Conservation (phyloP, 1,284 basidiomycete genomes). For the Pseudozyma thailandica region DNA sequence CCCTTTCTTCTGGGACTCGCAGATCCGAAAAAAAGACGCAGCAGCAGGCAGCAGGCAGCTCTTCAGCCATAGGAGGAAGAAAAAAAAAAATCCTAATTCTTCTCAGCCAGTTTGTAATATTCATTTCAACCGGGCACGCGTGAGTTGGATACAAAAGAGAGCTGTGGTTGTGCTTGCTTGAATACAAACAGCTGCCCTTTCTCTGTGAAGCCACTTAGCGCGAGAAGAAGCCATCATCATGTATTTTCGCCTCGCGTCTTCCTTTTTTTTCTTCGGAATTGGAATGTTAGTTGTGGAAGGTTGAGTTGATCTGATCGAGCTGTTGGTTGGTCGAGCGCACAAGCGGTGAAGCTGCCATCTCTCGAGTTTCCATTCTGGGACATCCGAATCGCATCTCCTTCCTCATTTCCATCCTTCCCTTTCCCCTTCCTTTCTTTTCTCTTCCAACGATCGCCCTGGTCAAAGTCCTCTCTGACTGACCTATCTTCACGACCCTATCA, state of each 20-base stretch:
- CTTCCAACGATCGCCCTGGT: neutral
- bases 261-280: neutral
- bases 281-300: constrained; percentile 3
- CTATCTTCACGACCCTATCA: neutral
- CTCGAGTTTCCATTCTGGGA: neutral
- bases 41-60: neutral
- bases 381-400: neutral
- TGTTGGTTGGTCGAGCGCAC: neutral
- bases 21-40: neutral
- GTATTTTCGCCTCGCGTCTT: neutral
- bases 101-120: constrained; percentile 10
- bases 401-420: neutral
- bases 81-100: constrained; percentile 13
- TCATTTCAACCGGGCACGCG: neutral
- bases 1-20: constrained; percentile 1
- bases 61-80: neutral
- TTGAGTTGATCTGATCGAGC: constrained; percentile 17
- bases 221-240: neutral
- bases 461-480: neutral
- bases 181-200: too few species aligned
- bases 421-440: neutral
- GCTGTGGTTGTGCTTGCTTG: too few species aligned
- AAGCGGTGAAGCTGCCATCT: neutral
- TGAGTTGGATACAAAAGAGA: neutral
- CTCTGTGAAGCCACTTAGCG: constrained; percentile 2